Evolutionary conservation across 805 yeast genomes (phyloP).

Genomic region (Hanseniaspora valbyensis): DNA sequence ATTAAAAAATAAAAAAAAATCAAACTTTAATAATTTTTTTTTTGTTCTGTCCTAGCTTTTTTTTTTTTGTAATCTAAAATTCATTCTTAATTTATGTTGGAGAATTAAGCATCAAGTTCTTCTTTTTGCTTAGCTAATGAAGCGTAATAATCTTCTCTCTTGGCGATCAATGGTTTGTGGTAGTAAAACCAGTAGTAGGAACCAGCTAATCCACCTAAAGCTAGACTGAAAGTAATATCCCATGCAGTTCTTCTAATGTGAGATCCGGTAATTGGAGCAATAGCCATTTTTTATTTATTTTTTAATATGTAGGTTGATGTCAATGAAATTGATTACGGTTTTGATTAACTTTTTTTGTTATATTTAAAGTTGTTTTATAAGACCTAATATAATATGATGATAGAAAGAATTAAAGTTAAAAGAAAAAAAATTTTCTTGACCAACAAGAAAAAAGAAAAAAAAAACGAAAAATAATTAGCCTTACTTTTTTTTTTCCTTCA

Average conservation of each 20-base stretch:
- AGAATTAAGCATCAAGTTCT: constrained; percentile 18
- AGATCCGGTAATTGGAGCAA: constrained; percentile 78
- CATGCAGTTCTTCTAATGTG: constrained; percentile 69
- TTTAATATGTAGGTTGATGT: constrained; percentile 10
- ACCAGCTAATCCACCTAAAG: constrained; percentile 52
- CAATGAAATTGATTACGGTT: neutral
- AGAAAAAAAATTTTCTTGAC: too few species aligned
- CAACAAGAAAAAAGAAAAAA: too few species aligned
- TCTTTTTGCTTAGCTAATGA: constrained; percentile 65
- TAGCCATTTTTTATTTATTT: constrained; percentile 49
- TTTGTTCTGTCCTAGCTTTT: too few species aligned
- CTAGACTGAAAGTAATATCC: constrained; percentile 63
- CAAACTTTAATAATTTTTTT: too few species aligned
- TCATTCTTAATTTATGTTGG: too few species aligned
- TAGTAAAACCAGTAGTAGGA: constrained; percentile 73
- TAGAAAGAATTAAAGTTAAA: too few species aligned
- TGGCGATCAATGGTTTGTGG: constrained; percentile 63
- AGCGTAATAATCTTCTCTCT: constrained; percentile 78
- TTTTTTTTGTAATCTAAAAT: neutral
- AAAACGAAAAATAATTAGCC: too few species aligned
- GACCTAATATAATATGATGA: too few species aligned
- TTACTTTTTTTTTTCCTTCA: neutral
- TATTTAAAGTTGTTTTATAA: too few species aligned
- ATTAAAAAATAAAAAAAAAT: too few species aligned
- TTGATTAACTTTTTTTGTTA: too few species aligned